Evolutionary conservation across 108 stramenopile genomes (phyloP), one percentile per base, ranked within the genome.

Genomic region (Nitzschia sp.): DNA sequence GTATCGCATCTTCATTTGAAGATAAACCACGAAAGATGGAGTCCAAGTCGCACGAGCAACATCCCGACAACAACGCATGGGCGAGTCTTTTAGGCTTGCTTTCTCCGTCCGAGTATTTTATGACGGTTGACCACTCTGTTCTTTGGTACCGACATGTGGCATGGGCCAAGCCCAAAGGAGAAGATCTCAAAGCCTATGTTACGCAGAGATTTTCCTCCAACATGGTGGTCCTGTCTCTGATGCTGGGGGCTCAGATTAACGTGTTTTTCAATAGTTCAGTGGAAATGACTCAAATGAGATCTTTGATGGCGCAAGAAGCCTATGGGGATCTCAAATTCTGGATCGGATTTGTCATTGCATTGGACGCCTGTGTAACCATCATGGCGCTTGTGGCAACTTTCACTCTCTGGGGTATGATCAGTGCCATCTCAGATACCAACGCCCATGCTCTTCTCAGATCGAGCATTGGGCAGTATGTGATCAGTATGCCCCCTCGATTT

Each of bases 351-450:
- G 19, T 78, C 46, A 59, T 86, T 48, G 9, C 76, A 26, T 26
- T 82, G 31, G 51, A 54, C 30, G 59, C 71, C 26, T 60, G 69
- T 26, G 55, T 77, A 11, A 83, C 85, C 1, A 51, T 86, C 21
- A 34, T 68, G 33, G 76, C 68, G 19, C 42, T 86, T 15, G 47
- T 86, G 5, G 65, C 76, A 11, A 83, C 82, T n/a, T 83, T 80
- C 60, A 83, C 85, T 2, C 64, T 77, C 0, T 86, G 85, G 85
- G 75, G 78, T 3, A 79, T 82, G 60, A 65, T 86, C 21, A 46
- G 53, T 30, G 63, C 81, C 33, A 71, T 86, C 30, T 78, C 77
- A 1, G 80, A 83, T 47, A 58, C 55, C 6, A 86, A 86, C 59
- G 35, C 75, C 9, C 85, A 83, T 68, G 57, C 59, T 51, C n/a